Conservation (phyloP, 208 protist species). For the Leishmania aethiopica region DNA sequence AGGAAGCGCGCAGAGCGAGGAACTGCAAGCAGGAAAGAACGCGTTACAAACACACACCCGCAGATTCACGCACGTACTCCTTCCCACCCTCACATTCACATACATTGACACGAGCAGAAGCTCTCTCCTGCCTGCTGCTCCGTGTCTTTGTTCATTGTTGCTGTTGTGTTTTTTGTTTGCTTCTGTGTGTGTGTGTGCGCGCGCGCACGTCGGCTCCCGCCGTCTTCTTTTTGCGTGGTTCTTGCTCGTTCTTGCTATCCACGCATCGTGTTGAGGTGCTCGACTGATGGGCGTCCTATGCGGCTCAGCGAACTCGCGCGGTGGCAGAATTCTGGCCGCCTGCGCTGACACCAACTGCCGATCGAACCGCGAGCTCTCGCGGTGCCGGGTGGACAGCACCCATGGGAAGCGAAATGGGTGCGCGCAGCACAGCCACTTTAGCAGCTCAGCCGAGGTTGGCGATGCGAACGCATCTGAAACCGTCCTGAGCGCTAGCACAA, state of each 20-base stretch:
- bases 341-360: not conserved
- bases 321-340: not conserved
- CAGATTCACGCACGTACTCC: not conserved
- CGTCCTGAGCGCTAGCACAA: not conserved
- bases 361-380: not conserved
- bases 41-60: not conserved
- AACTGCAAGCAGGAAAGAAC: too few species aligned
- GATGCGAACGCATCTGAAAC: not conserved
- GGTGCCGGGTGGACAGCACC: not conserved
- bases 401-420: not conserved
- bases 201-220: not conserved
- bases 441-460: conserved; percentile 2
- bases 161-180: not conserved
- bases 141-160: not conserved
- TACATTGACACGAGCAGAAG: not conserved
- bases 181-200: too few species aligned
- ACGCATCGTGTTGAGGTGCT: not conserved
- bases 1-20: too few species aligned
- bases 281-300: conserved; percentile 10
- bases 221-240: not conserved
- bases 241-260: not conserved
- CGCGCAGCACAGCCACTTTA: conserved; percentile 3
- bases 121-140: not conserved
- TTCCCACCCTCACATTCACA: not conserved
- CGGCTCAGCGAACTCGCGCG: not conserved